These are phyloP conservation scores for Neurospora sp. DNA, from an alignment of 495 filamentous ascomycete genomes.

Conservation along the genomic window DNA sequence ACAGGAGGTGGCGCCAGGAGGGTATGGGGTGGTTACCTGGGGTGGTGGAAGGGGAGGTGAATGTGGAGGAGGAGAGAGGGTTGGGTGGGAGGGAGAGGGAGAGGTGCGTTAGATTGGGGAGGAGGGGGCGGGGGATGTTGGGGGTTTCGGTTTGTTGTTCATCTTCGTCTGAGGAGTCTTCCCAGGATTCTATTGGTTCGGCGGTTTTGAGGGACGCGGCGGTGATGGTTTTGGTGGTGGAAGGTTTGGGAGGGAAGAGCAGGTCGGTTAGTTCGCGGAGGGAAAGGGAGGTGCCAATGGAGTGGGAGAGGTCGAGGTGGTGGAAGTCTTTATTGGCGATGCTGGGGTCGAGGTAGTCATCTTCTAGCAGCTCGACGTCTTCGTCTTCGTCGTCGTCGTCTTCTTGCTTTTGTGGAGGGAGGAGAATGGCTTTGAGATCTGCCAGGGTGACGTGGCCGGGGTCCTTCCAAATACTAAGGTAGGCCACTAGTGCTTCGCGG, in stretches of 20 bases:
- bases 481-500: slow-evolving; percentile 51
- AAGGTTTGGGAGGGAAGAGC: slow-evolving; percentile 22
- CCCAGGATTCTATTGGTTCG: slow-evolving; percentile 11
- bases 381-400: slow-evolving; percentile 21
- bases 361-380: slow-evolving; percentile 13
- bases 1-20: slow-evolving; percentile 61
- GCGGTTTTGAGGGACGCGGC: background rate
- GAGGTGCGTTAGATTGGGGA: slow-evolving; percentile 45
- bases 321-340: slow-evolving; percentile 43
- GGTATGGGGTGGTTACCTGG: too few relatives aligned
- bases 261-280: slow-evolving; percentile 52
- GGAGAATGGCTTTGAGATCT: slow-evolving; percentile 31
- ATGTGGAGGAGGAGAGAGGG: background rate
- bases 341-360: background rate
- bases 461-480: slow-evolving; percentile 42
- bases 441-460: slow-evolving; percentile 34
- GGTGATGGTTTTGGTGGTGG: slow-evolving; percentile 2
- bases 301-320: slow-evolving; percentile 55
- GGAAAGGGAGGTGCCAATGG: slow-evolving; percentile 47
- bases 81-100: slow-evolving; percentile 40
- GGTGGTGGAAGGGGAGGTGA: slow-evolving; percentile 45
- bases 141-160: background rate
- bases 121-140: slow-evolving; percentile 22
- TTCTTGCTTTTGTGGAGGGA: slow-evolving; percentile 20
- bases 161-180: slow-evolving; percentile 34